Percentiles rank a stretch among this genome's conserved stretches.
phyloP scores from a whole-genome alignment of 2,329 filamentous ascomycete species.

The Thermothelomyces thermophilus region DNA sequence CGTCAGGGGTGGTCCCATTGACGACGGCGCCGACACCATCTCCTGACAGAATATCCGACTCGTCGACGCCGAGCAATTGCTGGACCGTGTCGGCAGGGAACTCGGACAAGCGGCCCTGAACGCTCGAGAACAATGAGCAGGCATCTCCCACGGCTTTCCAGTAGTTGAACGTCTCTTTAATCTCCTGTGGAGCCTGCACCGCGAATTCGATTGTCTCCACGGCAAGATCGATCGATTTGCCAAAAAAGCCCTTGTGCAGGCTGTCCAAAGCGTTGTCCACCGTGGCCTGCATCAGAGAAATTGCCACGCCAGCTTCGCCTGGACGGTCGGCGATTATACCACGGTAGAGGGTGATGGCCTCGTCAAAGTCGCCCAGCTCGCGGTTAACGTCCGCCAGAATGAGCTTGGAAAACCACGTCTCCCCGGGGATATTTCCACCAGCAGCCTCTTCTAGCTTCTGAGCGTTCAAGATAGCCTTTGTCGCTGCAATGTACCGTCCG shows the following conservation, averaged over 20 bases:
- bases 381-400: conserved; percentile 94
- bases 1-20: conserved; percentile 40
- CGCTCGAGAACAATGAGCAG: conserved; percentile 73
- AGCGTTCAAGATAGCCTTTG: conserved; percentile 82
- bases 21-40: conserved; percentile 53
- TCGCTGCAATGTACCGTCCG: conserved; percentile 87
- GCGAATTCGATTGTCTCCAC: conserved; percentile 63
- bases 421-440: conserved; percentile 49
- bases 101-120: conserved; percentile 59
- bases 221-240: conserved; percentile 69
- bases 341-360: conserved; percentile 70
- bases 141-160: conserved; percentile 93
- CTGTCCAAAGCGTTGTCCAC: conserved; percentile 73
- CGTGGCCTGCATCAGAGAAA: conserved; percentile 82
- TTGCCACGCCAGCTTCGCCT: conserved; percentile 75
- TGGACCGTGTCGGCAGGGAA: conserved; percentile 56
- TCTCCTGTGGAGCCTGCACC: conserved; percentile 50
- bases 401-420: conserved; percentile 93
- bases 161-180: conserved; percentile 75
- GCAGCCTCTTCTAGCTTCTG: conserved; percentile 61
- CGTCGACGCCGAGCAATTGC: conserved; percentile 50
- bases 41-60: conserved; percentile 56
- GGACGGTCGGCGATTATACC: conserved; percentile 62
- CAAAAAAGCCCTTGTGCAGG: conserved; percentile 78
- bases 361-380: conserved; percentile 84